Percentiles rank a stretch among this genome's conserved stretches.
Conservation (phyloP, 768 basidiomycete species). For the Suillus sp. region DNA sequence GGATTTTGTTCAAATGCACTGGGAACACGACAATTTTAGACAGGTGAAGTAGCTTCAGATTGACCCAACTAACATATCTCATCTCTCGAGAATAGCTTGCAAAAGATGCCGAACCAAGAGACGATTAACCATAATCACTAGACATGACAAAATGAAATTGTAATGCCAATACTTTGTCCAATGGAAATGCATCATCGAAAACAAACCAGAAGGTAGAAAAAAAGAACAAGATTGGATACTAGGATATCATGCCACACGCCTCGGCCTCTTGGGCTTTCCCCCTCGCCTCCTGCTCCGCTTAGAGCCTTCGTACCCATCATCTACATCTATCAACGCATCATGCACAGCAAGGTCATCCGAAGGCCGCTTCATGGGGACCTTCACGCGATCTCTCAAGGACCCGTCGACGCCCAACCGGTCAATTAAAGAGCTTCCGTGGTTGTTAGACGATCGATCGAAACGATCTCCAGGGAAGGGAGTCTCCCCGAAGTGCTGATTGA, state of each 20-base stretch:
- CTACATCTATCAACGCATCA: conserved; percentile 22
- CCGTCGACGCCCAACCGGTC: conserved; percentile 39
- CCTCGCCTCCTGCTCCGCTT: conserved; percentile 30
- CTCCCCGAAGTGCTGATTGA: background rate
- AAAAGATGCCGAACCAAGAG: conserved; percentile 7
- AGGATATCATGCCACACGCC: conserved; percentile 16
- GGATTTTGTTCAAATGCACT: conserved; percentile 70
- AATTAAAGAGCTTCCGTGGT: conserved; percentile 38
- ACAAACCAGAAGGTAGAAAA: background rate
- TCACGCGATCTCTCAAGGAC: conserved; percentile 40
- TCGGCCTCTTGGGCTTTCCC: conserved; percentile 24
- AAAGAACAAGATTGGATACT: conserved; percentile 3
- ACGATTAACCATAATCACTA: conserved; percentile 5
- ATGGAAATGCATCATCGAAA: conserved; percentile 7
- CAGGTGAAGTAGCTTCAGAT: conserved; percentile 28
- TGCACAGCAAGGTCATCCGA: conserved; percentile 29
- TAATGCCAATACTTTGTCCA: conserved; percentile 8
- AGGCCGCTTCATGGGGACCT: conserved; percentile 36
- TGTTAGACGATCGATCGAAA: conserved; percentile 12
- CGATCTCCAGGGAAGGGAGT: background rate
- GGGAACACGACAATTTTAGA: conserved; percentile 47
- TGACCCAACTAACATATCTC: background rate
- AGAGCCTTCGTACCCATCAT: conserved; percentile 24
- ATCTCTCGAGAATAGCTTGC: conserved; percentile 16
- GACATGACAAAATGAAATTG: conserved; percentile 1